These are phyloP conservation scores for Xylaria sp. DNA, from an alignment of 2,329 filamentous ascomycete genomes.

Conservation along the genomic window DNA sequence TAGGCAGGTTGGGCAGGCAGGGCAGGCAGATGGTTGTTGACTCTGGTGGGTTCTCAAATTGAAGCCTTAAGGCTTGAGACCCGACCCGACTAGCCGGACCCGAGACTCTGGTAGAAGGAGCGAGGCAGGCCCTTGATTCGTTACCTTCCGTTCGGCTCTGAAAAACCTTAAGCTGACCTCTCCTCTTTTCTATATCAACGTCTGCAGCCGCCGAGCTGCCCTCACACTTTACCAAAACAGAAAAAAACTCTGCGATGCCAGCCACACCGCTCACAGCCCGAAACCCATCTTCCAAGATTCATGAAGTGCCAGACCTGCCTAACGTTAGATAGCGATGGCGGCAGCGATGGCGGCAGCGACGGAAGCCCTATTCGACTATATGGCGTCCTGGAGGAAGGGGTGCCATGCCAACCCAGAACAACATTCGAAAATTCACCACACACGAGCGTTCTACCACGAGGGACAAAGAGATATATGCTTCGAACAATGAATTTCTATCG, in stretches of 20 bases:
- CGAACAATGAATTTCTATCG: slow-evolving; percentile 1
- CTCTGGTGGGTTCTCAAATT: background rate
- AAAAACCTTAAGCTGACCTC: slow-evolving; percentile 38
- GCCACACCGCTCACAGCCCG: background rate
- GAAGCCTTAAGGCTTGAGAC: slow-evolving; percentile 23
- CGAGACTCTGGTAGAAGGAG: slow-evolving; percentile 34
- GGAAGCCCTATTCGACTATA: background rate
- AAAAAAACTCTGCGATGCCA: background rate
- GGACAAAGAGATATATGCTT: slow-evolving; percentile 9
- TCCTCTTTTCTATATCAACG: background rate
- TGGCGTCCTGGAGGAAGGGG: background rate
- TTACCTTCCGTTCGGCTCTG: slow-evolving; percentile 31
- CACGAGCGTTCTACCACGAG: background rate
- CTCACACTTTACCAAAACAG: background rate
- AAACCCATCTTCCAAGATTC: slow-evolving; percentile 1
- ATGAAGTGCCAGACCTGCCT: background rate
- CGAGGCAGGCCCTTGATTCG: slow-evolving; percentile 34
- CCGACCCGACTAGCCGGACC: slow-evolving; percentile 26
- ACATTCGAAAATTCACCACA: slow-evolving; percentile 3
- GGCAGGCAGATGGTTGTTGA: slow-evolving; percentile 20
- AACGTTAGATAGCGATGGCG: too few species aligned
- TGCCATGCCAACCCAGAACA: slow-evolving; percentile 5
- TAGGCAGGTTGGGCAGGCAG: too few species aligned
- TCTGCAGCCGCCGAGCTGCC: slow-evolving; percentile 8
- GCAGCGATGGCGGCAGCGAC: background rate